Percentiles rank a stretch among this genome's conserved stretches.
Evolutionary conservation across 1,284 basidiomycete genomes (phyloP).

Genomic region (Malassezia equina): DNA sequence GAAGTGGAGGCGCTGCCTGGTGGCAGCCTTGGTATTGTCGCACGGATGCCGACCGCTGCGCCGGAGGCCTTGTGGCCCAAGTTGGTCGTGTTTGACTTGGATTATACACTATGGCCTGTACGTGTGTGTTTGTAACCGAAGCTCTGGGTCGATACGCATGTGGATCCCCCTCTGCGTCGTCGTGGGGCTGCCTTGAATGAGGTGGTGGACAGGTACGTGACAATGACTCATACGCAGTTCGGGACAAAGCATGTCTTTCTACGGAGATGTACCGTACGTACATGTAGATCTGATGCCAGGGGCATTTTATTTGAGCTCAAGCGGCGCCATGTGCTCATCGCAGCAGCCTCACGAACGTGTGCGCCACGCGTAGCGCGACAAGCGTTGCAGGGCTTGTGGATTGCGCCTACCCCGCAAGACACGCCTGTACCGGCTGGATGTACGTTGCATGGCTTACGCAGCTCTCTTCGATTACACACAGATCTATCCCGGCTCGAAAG

Average conservation of each 20-base stretch:
- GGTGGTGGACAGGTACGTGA: slow-evolving; percentile 26
- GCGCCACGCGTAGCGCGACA: slow-evolving; percentile 37
- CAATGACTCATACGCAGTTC: background rate
- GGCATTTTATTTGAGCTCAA: slow-evolving; percentile 30
- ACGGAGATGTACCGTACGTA: slow-evolving; percentile 31
- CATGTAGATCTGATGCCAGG: background rate
- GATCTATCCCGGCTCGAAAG: slow-evolving; percentile 44
- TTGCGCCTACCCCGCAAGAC: background rate
- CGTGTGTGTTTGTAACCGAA: background rate
- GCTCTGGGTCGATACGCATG: slow-evolving; percentile 41
- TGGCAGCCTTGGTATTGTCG: background rate
- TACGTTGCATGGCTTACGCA: background rate
- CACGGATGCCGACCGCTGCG: background rate
- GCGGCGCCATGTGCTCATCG: slow-evolving; percentile 21
- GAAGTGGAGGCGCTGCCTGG: background rate
- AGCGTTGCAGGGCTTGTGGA: slow-evolving; percentile 33
- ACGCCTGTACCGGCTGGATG: background rate
- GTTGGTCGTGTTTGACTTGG: slow-evolving; percentile 39
- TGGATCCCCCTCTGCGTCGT: slow-evolving; percentile 31
- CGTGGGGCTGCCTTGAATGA: slow-evolving; percentile 24
- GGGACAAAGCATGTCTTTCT: slow-evolving; percentile 28
- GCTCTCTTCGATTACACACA: slow-evolving; percentile 35
- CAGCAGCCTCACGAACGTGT: slow-evolving; percentile 33
- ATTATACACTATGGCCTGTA: slow-evolving; percentile 44
- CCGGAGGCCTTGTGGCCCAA: slow-evolving; percentile 18